Conservation (phyloP, 2,329 filamentous ascomycete genomes). For the Thermothelomyces thermophilus region DNA sequence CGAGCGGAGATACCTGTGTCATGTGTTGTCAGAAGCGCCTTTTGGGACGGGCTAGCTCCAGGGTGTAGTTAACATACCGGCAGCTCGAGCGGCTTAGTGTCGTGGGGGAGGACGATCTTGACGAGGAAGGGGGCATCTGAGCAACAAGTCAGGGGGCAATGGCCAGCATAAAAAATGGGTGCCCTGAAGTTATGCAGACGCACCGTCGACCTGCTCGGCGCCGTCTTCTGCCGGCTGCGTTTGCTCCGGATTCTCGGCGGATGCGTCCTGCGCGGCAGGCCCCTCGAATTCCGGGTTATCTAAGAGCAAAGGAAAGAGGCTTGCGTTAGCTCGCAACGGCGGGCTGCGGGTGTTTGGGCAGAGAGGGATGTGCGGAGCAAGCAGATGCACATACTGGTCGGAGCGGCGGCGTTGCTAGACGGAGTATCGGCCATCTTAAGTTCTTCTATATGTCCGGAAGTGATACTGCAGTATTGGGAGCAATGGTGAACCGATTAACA, state of each 20-base stretch:
- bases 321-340: constrained; percentile 10
- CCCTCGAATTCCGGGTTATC: constrained; percentile 19
- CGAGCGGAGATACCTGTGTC: constrained; percentile 74
- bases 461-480: constrained; percentile 8
- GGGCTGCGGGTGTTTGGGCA: neutral
- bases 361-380: neutral
- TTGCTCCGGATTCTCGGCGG: constrained; percentile 15
- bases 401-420: constrained; percentile 16
- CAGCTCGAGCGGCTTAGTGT: constrained; percentile 66
- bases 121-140: constrained; percentile 51
- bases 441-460: neutral
- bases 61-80: constrained; percentile 58
- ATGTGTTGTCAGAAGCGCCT: constrained; percentile 22
- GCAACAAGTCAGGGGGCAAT: neutral
- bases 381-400: constrained; percentile 16
- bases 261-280: constrained; percentile 14
- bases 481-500: constrained; percentile 6
- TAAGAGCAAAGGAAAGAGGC: constrained; percentile 2
- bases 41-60: too few species aligned
- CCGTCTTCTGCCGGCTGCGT: constrained; percentile 24
- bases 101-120: constrained; percentile 74
- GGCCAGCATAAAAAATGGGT: neutral
- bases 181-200: neutral
- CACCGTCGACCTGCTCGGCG: constrained; percentile 32
- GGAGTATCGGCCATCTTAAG: constrained; percentile 17